Conservation (phyloP, 2,329 filamentous ascomycete species). For the Byssoonygena ceratinophila region DNA sequence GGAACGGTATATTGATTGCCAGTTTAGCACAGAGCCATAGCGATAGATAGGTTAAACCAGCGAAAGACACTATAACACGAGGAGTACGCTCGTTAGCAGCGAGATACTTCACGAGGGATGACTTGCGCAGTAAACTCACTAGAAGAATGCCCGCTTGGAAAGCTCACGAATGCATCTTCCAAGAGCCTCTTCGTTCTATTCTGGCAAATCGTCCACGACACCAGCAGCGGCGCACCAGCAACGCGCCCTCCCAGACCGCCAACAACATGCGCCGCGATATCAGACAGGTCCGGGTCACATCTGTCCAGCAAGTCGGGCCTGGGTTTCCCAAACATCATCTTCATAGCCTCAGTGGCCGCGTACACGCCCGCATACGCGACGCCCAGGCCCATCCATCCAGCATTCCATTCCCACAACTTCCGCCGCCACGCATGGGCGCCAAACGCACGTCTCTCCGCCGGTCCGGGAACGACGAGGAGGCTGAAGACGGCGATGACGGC, state of each 20-base stretch:
- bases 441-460: conserved; percentile 46
- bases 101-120: conserved; percentile 20
- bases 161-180: conserved; percentile 75
- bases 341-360: conserved; percentile 76
- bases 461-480: conserved; percentile 60
- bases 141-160: conserved; percentile 66
- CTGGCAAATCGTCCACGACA: conserved; percentile 65
- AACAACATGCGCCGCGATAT: conserved; percentile 51
- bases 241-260: conserved; percentile 48
- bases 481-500: conserved; percentile 58
- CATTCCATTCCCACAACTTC: conserved; percentile 85
- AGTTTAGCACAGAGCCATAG: conserved; percentile 65
- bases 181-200: conserved; percentile 49
- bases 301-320: conserved; percentile 55
- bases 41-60: conserved; percentile 72
- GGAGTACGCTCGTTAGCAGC: not conserved
- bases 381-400: conserved; percentile 70
- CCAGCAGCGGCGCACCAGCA: conserved; percentile 53
- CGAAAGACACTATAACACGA: conserved; percentile 50
- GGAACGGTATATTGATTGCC: conserved; percentile 38
- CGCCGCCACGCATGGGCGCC: conserved; percentile 52
- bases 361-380: conserved; percentile 62
- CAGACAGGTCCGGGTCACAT: conserved; percentile 62
- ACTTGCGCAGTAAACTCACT: conserved; percentile 30
- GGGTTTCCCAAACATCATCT: conserved; percentile 59